Evolutionary conservation across 2,329 filamentous ascomycete genomes (phyloP).

Genomic region (Aureobasidium sp.): DNA sequence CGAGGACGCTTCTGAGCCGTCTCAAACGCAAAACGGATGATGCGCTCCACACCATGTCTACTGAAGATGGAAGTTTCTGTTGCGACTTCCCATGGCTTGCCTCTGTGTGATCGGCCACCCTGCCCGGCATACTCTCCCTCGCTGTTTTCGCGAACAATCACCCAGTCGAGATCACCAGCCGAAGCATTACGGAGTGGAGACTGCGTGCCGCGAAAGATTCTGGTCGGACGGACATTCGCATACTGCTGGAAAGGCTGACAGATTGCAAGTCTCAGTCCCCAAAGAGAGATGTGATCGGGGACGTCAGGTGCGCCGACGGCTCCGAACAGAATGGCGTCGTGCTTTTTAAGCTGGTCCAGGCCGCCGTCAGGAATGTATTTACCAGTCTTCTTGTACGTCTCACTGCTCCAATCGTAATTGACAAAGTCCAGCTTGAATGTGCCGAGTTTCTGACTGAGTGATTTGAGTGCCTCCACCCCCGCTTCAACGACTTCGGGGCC

Average conservation of each 20-base stretch:
- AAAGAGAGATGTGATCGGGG: conserved; percentile 51
- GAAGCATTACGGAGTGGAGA: conserved; percentile 49
- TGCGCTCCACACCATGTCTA: conserved; percentile 50
- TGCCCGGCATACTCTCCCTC: conserved; percentile 62
- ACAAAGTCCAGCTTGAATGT: conserved; percentile 56
- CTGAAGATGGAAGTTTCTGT: conserved; percentile 61
- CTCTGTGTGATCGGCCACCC: conserved; percentile 54
- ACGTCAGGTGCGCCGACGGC: conserved; percentile 59
- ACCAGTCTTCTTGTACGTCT: conserved; percentile 58
- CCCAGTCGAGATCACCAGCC: conserved; percentile 57
- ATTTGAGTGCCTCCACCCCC: conserved; percentile 55
- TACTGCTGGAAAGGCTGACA: conserved; percentile 51
- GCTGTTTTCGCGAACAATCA: conserved; percentile 60
- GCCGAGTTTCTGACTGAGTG: conserved; percentile 41
- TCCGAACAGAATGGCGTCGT: conserved; percentile 62
- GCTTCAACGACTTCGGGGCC: conserved; percentile 60
- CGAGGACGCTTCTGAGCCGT: conserved; percentile 49
- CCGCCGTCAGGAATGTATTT: conserved; percentile 58
- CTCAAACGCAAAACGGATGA: conserved; percentile 59
- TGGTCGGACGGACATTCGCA: conserved; percentile 53
- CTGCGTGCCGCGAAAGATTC: conserved; percentile 53
- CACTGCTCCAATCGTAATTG: conserved; percentile 60
- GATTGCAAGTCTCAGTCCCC: conserved; percentile 49
- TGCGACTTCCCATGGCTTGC: conserved; percentile 52
- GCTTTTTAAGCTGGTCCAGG: conserved; percentile 49